A percentile compares a stretch with the other conserved stretches of the same genome.
Evolutionary conservation across 441 rosid genomes (phyloP).

Genomic region (Jatropha podagrica): DNA sequence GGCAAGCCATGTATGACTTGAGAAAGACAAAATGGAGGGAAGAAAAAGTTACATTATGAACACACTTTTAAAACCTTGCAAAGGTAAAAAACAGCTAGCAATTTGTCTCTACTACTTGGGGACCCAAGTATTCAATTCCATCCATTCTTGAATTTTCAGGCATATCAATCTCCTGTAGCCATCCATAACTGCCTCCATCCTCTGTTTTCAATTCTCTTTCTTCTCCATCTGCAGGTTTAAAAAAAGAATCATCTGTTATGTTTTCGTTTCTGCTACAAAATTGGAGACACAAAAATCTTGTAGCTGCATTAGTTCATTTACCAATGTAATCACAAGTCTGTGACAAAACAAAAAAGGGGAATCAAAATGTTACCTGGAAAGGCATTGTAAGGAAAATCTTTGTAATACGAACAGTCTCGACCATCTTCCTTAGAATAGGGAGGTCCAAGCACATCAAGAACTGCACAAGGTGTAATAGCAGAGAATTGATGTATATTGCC

Average conservation of each 20-base stretch:
- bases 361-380: conserved; percentile 34
- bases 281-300: background rate
- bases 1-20: background rate
- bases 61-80: background rate
- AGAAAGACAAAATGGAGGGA: background rate
- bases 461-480: conserved; percentile 42
- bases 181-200: conserved; percentile 31
- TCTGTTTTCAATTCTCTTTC: conserved; percentile 23
- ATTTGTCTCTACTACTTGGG: conserved; percentile 34
- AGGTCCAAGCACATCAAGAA: conserved; percentile 43
- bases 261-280: no score
- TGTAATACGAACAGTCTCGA: conserved; percentile 38
- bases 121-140: conserved; percentile 54
- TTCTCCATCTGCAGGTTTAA: conserved; percentile 23
- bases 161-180: conserved; percentile 58
- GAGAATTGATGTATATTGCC: conserved; percentile 50
- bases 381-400: conserved; percentile 29
- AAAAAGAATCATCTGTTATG: background rate
- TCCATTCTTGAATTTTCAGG: conserved; percentile 56
- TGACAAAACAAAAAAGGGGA: background rate
- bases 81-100: background rate
- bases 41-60: background rate
- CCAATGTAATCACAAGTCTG: background rate
- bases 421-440: conserved; percentile 41
- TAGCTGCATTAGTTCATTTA: background rate